These are phyloP conservation scores for Carnegiea gigantea DNA, from an alignment of 179 eudicot species.

Conservation along the genomic window DNA sequence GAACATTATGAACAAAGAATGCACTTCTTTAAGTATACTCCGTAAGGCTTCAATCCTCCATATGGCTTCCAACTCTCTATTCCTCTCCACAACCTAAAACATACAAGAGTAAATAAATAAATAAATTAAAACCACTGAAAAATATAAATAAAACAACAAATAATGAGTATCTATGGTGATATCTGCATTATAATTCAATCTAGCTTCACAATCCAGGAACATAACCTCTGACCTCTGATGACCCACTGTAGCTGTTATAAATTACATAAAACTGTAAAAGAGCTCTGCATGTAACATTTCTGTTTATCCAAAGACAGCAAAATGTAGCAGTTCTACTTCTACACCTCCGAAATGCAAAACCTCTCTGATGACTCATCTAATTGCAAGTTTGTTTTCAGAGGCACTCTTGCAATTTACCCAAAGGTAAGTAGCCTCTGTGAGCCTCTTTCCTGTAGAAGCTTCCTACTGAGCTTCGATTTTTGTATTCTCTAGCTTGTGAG, in stretches of 20 bases:
- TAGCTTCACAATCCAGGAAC: background rate
- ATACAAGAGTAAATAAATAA: slow-evolving; percentile 1
- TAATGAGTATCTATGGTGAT: background rate
- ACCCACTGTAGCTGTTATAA: background rate
- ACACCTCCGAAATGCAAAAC: background rate
- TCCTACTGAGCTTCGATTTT: background rate
- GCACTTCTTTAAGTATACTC: slow-evolving; percentile 80
- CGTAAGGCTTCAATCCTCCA: slow-evolving; percentile 88
- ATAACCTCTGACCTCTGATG: background rate
- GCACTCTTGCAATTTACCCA: background rate
- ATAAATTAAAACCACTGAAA: too few relatives aligned
- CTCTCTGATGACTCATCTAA: background rate
- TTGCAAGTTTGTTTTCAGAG: background rate
- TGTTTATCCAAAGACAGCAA: background rate
- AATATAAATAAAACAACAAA: background rate
- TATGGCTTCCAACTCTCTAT: slow-evolving; percentile 68
- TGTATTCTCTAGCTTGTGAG: background rate
- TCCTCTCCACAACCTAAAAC: slow-evolving; percentile 80
- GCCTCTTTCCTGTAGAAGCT: background rate
- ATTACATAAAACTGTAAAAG: background rate
- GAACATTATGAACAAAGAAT: slow-evolving; percentile 86
- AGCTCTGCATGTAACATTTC: background rate
- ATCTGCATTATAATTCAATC: slow-evolving; percentile 5
- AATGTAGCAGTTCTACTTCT: background rate
- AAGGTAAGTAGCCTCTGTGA: background rate